Conservation (phyloP, 75 land plant genomes). For the Selaginella tamariscina region DNA sequence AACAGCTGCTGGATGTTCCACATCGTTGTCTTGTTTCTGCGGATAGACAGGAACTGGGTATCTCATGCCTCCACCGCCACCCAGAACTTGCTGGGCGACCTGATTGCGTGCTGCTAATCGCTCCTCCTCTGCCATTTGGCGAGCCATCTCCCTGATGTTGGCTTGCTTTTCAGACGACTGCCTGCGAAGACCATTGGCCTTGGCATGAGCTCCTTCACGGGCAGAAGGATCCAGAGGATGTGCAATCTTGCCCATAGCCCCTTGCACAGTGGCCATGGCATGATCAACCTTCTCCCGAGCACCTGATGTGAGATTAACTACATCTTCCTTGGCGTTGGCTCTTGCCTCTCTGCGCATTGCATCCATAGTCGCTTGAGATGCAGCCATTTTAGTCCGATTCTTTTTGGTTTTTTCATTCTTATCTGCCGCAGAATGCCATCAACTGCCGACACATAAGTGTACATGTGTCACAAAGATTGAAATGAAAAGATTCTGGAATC, state of each 20-base stretch:
- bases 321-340: constrained; percentile 20
- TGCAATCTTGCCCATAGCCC: neutral
- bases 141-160: constrained; percentile 11
- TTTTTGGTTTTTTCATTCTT: neutral
- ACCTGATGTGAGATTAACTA: constrained; percentile 15
- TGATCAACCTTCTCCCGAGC: constrained; percentile 25
- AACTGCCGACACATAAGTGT: no score
- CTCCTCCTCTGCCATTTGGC: constrained; percentile 16
- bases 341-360: constrained; percentile 15
- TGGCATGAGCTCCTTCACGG: constrained; percentile 2
- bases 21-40: no score
- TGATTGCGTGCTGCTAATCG: constrained; percentile 7
- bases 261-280: constrained; percentile 1
- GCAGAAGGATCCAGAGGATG: constrained; percentile 17
- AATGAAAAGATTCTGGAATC: no score
- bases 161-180: constrained; percentile 11
- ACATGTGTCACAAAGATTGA: no score
- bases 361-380: constrained; percentile 13
- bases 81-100: constrained; percentile 10
- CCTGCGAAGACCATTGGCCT: constrained; percentile 1
- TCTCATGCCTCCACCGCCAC: constrained; percentile 8
- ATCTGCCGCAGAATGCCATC: no score
- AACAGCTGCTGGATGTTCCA: no score
- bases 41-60: neutral
- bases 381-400: neutral